phyloP scores from a whole-genome alignment of 2,329 filamentous ascomycete genomes.

The Fusarium sp. region DNA sequence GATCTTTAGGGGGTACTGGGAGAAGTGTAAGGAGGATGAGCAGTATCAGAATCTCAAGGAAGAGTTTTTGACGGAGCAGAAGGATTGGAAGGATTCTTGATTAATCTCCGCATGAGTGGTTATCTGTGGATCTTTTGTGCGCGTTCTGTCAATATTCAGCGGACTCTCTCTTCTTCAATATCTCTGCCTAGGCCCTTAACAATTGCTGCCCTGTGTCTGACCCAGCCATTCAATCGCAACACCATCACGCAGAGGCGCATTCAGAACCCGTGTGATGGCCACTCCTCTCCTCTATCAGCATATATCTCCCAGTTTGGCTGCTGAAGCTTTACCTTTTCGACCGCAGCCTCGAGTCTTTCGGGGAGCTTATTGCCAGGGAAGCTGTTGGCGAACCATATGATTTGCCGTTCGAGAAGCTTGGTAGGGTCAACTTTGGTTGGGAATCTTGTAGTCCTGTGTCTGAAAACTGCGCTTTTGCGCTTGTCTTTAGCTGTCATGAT shows the following conservation, averaged over 20 bases:
- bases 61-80: slow-evolving; percentile 20
- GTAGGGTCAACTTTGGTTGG: fast-evolving
- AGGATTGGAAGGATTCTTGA: neutral
- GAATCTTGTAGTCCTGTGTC: neutral
- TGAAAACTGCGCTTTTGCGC: neutral
- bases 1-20: slow-evolving; percentile 35
- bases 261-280: neutral
- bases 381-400: neutral
- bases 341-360: neutral
- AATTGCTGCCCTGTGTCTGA: no score
- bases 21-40: slow-evolving; percentile 34
- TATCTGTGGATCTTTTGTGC: no score
- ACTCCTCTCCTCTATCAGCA: neutral
- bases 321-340: neutral
- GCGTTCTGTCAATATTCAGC: no score
- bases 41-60: slow-evolving; percentile 24
- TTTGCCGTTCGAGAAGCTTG: neutral
- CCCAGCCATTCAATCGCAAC: neutral
- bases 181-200: no score
- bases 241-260: neutral
- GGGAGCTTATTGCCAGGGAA: neutral
- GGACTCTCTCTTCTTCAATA: neutral
- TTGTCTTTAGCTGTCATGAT: neutral
- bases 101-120: neutral
- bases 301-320: neutral